Evolutionary conservation across 495 filamentous ascomycete genomes (phyloP).

Genomic region (Chlorociboria aeruginascens): DNA sequence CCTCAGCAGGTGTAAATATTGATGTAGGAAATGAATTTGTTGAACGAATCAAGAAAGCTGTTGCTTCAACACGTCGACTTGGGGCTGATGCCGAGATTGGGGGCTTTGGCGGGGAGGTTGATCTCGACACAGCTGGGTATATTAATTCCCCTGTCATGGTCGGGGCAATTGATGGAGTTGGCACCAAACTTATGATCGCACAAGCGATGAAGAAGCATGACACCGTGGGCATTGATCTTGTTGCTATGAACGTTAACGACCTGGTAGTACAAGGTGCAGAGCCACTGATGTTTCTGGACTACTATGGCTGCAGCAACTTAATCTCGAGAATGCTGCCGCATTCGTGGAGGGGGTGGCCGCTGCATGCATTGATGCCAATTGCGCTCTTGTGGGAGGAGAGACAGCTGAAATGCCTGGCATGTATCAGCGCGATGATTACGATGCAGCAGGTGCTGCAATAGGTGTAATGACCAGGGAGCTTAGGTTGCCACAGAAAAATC

Average conservation of each 20-base stretch:
- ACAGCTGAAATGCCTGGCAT: slow-evolving; percentile 97
- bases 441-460: slow-evolving; percentile 77
- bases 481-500: slow-evolving; percentile 60
- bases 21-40: slow-evolving; percentile 87
- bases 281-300: slow-evolving; percentile 90
- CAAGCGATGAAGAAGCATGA: slow-evolving; percentile 78
- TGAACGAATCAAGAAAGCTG: slow-evolving; percentile 66
- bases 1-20: slow-evolving; percentile 84
- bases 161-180: slow-evolving; percentile 88
- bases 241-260: slow-evolving; percentile 99
- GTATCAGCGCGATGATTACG: slow-evolving; percentile 73
- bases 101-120: slow-evolving; percentile 86
- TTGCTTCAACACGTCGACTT: slow-evolving; percentile 64
- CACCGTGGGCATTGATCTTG: slow-evolving; percentile 89
- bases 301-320: slow-evolving; percentile 81
- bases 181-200: slow-evolving; percentile 92
- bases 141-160: slow-evolving; percentile 64
- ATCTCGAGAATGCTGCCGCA: slow-evolving; percentile 58
- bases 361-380: slow-evolving; percentile 70
- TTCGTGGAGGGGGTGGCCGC: slow-evolving; percentile 82
- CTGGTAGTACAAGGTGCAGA: slow-evolving; percentile 90
- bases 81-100: slow-evolving; percentile 87
- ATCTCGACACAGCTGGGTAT: slow-evolving; percentile 68
- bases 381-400: slow-evolving; percentile 88
- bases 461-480: slow-evolving; percentile 61